Evolutionary conservation across 345 rosid genomes (phyloP).

Genomic region (Orychophragmus violaceus): DNA sequence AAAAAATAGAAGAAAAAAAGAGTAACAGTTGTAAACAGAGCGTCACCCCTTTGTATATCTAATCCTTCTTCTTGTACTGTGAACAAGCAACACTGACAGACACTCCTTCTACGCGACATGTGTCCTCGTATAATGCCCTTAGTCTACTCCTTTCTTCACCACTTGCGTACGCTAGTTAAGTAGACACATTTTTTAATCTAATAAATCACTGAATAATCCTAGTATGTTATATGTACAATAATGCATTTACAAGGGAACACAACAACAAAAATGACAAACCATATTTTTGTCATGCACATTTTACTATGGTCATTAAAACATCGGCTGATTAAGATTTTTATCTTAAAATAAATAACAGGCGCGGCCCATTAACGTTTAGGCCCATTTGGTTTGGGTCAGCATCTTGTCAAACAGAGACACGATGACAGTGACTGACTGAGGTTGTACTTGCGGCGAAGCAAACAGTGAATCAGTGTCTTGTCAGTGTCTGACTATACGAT

Average conservation of each 20-base stretch:
- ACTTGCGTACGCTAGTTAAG: background rate
- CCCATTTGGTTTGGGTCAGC: background rate
- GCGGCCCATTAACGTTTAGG: background rate
- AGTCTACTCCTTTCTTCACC: conserved; percentile 2
- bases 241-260: background rate
- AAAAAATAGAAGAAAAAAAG: no score
- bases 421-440: conserved; percentile 22
- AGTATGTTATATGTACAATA: background rate
- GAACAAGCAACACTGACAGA: conserved; percentile 36
- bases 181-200: background rate
- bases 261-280: background rate
- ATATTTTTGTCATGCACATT: background rate
- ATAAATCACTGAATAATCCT: background rate
- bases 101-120: conserved; percentile 15
- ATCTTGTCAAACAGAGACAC: conserved; percentile 22
- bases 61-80: conserved; percentile 33
- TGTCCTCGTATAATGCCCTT: background rate
- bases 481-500: conserved; percentile 11
- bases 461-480: conserved; percentile 27
- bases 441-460: conserved; percentile 31
- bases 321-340: background rate
- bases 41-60: conserved; percentile 46
- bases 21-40: conserved; percentile 39
- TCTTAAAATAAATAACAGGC: background rate
- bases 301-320: background rate